Percentiles rank a stretch among this genome's conserved stretches.
phyloP scores from a whole-genome alignment of 192 early-diverging fungal species.

The Coemansia asiatica region DNA sequence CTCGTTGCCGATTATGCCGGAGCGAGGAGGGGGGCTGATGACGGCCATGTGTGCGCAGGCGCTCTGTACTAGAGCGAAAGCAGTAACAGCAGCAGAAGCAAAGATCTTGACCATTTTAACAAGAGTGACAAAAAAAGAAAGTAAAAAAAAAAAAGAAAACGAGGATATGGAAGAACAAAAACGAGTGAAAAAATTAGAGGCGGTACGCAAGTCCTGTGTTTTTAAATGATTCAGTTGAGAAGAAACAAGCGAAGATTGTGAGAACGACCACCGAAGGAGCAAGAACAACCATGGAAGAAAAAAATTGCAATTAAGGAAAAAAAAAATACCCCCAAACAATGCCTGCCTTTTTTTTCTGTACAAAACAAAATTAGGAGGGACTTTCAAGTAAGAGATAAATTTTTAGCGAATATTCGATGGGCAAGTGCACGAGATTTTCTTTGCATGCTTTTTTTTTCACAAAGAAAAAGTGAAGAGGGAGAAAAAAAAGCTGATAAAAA shows the following conservation, averaged over 20 bases:
- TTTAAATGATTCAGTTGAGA: slow-evolving; percentile 1
- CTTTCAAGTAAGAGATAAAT: slow-evolving; percentile 21
- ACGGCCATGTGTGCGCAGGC: slow-evolving; percentile 39
- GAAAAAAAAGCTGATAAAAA: not conserved
- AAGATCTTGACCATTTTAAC: slow-evolving; percentile 41
- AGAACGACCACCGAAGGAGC: slow-evolving; percentile 32
- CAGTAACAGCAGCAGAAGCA: slow-evolving; percentile 17
- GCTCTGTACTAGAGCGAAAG: slow-evolving; percentile 33
- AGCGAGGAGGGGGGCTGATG: slow-evolving; percentile 43
- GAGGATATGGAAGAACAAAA: not conserved
- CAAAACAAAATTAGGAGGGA: too few species aligned
- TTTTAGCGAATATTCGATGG: slow-evolving; percentile 11
- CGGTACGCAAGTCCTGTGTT: not conserved
- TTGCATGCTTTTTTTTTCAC: not conserved
- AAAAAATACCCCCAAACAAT: slow-evolving; percentile 1
- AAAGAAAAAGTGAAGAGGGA: not conserved
- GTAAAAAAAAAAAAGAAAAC: slow-evolving; percentile 11
- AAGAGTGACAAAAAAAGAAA: not conserved
- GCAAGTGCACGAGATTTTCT: slow-evolving; percentile 3
- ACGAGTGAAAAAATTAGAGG: not conserved
- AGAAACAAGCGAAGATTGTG: not conserved
- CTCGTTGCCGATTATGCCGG: slow-evolving; percentile 34
- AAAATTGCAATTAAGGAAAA: slow-evolving; percentile 6
- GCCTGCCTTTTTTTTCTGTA: not conserved
- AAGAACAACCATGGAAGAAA: slow-evolving; percentile 20